These are phyloP conservation scores for Candida qinlingensis DNA, from an alignment of 805 yeast species.

Conservation along the genomic window DNA sequence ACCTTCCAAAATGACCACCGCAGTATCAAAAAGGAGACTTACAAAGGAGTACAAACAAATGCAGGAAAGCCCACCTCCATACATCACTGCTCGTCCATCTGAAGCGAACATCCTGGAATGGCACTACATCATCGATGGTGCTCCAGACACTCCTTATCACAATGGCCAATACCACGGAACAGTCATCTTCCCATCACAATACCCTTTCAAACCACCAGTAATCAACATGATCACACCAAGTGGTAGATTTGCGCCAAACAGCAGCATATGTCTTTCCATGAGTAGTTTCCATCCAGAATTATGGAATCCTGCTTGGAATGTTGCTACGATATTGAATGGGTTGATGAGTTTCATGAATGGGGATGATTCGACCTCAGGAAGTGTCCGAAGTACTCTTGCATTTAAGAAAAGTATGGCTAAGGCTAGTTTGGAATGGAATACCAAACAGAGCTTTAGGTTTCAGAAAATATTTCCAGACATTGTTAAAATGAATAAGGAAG, in stretches of 20 bases:
- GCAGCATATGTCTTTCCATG: conserved; percentile 77
- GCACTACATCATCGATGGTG: conserved; percentile 90
- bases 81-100: conserved; percentile 73
- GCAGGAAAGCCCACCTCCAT: conserved; percentile 76
- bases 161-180: conserved; percentile 86
- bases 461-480: conserved; percentile 49
- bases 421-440: conserved; percentile 37
- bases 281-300: conserved; percentile 90
- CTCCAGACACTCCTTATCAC: conserved; percentile 81
- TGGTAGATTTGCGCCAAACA: conserved; percentile 75
- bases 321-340: conserved; percentile 80
- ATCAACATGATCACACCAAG: conserved; percentile 85
- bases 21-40: conserved; percentile 42
- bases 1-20: conserved; percentile 29
- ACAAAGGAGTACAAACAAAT: conserved; percentile 78
- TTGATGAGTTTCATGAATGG: conserved; percentile 87
- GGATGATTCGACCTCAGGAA: conserved; percentile 77
- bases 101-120: conserved; percentile 84
- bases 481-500: background rate
- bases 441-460: conserved; percentile 36
- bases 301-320: conserved; percentile 97
- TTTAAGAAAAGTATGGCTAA: conserved; percentile 51
- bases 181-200: conserved; percentile 72
- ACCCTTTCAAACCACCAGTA: conserved; percentile 87
- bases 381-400: conserved; percentile 51